Percentiles rank a stretch among this genome's conserved stretches.
Conservation (phyloP, 2,329 filamentous ascomycete genomes). For the Aspergillus alliaceus region DNA sequence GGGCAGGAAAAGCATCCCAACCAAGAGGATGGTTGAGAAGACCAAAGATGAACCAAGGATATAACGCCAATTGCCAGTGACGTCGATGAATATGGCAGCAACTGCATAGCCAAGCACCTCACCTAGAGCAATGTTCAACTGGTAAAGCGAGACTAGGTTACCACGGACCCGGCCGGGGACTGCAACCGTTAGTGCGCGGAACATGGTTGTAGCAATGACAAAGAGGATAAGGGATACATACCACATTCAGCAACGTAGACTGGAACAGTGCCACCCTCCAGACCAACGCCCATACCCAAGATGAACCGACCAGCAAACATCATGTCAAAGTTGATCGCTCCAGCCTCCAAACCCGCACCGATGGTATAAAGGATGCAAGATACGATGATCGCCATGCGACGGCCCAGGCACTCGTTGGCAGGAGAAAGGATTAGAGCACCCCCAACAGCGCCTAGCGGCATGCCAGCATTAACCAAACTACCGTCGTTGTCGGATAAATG, state of each 20-base stretch:
- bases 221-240: conserved; percentile 23
- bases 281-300: conserved; percentile 68
- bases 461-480: conserved; percentile 67
- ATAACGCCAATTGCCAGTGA: conserved; percentile 70
- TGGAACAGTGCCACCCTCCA: conserved; percentile 72
- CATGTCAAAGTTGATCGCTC: conserved; percentile 68
- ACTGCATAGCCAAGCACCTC: conserved; percentile 73
- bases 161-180: conserved; percentile 67
- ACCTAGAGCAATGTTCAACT: conserved; percentile 73
- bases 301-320: conserved; percentile 68
- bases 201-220: background rate
- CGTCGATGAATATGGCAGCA: conserved; percentile 70
- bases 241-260: conserved; percentile 68
- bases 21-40: conserved; percentile 64
- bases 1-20: conserved; percentile 70
- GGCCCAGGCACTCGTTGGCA: conserved; percentile 66
- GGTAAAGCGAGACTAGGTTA: conserved; percentile 72
- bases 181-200: conserved; percentile 27
- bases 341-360: conserved; percentile 67
- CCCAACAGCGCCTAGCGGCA: conserved; percentile 70
- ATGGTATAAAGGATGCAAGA: conserved; percentile 70
- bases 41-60: conserved; percentile 71
- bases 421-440: conserved; percentile 68
- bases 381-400: conserved; percentile 68
- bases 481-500: conserved; percentile 57